A percentile compares a stretch with the other conserved stretches of the same genome.
Evolutionary conservation across 2,329 filamentous ascomycete species (phyloP).

Genomic region (Tolypocladium pustulatum): DNA sequence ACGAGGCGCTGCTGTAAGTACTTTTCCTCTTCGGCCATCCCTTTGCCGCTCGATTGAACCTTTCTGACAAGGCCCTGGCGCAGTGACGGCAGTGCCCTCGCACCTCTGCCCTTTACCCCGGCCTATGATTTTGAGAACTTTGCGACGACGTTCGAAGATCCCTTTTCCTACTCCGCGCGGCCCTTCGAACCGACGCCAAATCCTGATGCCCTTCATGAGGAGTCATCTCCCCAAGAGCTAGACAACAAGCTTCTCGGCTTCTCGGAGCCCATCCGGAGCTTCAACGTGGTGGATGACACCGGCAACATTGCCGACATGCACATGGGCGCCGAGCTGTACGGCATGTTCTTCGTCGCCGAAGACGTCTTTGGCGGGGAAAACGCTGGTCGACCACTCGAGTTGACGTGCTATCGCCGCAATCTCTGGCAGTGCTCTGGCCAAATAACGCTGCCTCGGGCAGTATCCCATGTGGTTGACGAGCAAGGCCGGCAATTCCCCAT

Average conservation of each 20-base stretch:
- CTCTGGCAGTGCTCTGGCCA: slow-evolving; percentile 91
- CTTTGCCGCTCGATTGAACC: not conserved
- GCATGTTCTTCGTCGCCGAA: slow-evolving; percentile 83
- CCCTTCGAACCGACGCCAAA: slow-evolving; percentile 34
- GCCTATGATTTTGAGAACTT: slow-evolving; percentile 52
- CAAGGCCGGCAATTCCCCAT: slow-evolving; percentile 70
- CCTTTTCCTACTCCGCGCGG: slow-evolving; percentile 47
- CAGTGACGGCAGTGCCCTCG: slow-evolving; percentile 23
- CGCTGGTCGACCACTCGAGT: slow-evolving; percentile 54
- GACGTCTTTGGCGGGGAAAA: slow-evolving; percentile 60
- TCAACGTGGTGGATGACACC: slow-evolving; percentile 53
- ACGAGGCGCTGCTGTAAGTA: slow-evolving; percentile 46
- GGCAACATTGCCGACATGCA: slow-evolving; percentile 52
- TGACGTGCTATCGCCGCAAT: slow-evolving; percentile 92
- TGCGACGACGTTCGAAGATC: slow-evolving; percentile 54
- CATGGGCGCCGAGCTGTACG: slow-evolving; percentile 68
- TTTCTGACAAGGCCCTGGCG: not conserved
- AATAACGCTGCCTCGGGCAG: slow-evolving; percentile 64
- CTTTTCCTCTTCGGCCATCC: not conserved
- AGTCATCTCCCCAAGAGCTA: slow-evolving; percentile 43
- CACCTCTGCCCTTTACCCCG: slow-evolving; percentile 41
- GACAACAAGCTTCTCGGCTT: slow-evolving; percentile 69
- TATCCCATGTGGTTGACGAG: slow-evolving; percentile 59
- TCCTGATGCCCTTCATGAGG: slow-evolving; percentile 32
- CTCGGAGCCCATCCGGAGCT: slow-evolving; percentile 49